Evolutionary conservation across 768 basidiomycete genomes (phyloP), one percentile per base, ranked within the genome.

Genomic region (Calocera cornea): DNA sequence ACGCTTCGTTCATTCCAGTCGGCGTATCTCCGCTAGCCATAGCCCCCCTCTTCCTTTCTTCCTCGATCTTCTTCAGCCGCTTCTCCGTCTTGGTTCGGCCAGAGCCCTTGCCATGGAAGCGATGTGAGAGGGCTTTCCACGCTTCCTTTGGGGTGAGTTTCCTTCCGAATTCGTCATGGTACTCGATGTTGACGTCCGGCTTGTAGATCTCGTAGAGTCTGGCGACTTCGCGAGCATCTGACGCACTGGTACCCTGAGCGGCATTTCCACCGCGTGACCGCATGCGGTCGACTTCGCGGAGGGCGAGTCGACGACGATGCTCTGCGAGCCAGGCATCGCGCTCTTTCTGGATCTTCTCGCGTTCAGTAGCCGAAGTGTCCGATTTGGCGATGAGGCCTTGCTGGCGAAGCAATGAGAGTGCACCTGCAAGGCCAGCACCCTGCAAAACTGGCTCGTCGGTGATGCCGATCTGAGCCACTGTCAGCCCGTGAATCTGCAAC

Each of bases 51-150:
- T 97, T 97, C 76, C 89, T 86, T 80, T 99, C 97, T 73, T 98
- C 95, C n/a, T 87, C 90, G 70, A 98, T 97, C 80, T 90, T 94
- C 84, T 95, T 94, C 71, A 97, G 74, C 69, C 92, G 83, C 77
- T 97, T 97, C 81, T 97, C 95, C 27, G 89, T 94, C 83, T 98
- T 98, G 85, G 90, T 91, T 80, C 88, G 90, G 12, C 97, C 97
- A 0, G 90, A 91, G 1, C 92, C 92, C 77, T 98, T 97, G 38
- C 97, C 97, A 72, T 99, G 97, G 85, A 99, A 98, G 75, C 92
- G 90, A 76, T 99, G 97, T 49, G 91, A 94, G 47, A 99, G 80
- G 19, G 93, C 92, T 79, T 97, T 97, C 95, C 95, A 98, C 3
- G 95, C 95, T 79, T 99, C 97, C 81, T 97, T 97, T 22, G 87